Evolutionary conservation across 73 alveolate species (phyloP).

Genomic region (Blepharisma stoltei): DNA sequence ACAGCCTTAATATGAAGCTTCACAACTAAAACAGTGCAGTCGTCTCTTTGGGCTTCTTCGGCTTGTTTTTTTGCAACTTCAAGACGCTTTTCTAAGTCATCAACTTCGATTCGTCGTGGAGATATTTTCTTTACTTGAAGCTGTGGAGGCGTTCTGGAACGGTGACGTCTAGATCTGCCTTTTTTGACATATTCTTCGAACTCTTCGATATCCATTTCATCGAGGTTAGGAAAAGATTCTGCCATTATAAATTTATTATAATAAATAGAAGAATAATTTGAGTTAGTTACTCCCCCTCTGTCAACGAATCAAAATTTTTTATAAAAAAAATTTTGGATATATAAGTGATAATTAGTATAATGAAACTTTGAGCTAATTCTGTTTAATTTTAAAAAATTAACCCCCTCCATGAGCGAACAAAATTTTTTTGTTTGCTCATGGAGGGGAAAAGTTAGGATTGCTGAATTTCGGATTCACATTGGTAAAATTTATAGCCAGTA

Average conservation of each 20-base stretch:
- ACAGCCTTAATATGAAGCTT: constrained; percentile 79
- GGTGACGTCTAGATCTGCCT: constrained; percentile 32
- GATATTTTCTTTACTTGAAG: constrained; percentile 41
- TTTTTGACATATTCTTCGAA: constrained; percentile 11
- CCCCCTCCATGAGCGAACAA: no score
- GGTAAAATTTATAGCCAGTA: neutral
- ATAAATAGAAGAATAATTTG: no score
- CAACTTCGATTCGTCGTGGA: constrained; percentile 31
- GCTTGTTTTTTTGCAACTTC: constrained; percentile 62
- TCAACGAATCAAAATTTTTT: no score
- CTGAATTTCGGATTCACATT: neutral
- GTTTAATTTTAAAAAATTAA: no score
- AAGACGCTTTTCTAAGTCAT: constrained; percentile 42
- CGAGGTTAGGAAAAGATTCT: neutral
- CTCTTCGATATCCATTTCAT: constrained; percentile 26
- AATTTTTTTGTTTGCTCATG: no score
- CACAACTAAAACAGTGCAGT: constrained; percentile 88
- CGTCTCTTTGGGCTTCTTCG: constrained; percentile 92
- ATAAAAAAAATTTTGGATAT: no score
- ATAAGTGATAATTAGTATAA: no score
- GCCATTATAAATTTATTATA: neutral
- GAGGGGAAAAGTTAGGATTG: no score
- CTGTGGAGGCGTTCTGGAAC: constrained; percentile 39
- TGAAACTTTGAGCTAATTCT: no score
- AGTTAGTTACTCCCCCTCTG: no score